Conservation (phyloP, 1,284 basidiomycete species). For the Cryptococcus floricola region DNA sequence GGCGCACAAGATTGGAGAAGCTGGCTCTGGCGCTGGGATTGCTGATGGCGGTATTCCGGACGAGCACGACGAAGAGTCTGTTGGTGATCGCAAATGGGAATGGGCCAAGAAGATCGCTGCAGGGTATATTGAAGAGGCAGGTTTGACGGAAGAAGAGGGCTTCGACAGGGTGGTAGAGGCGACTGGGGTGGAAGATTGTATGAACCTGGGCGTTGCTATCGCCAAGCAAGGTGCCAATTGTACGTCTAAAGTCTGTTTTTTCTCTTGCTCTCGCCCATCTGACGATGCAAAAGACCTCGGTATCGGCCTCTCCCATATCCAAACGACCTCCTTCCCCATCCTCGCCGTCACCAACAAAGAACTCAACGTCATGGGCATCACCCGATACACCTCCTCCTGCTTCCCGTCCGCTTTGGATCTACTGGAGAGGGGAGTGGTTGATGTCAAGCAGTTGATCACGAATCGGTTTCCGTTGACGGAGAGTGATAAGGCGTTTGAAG, state of each 20-base stretch:
- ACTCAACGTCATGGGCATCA: constrained; percentile 63
- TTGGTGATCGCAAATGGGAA: constrained; percentile 41
- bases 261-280: neutral
- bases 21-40: constrained; percentile 18
- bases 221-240: constrained; percentile 59
- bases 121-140: constrained; percentile 27
- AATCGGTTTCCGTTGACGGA: constrained; percentile 55
- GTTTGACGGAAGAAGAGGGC: constrained; percentile 46
- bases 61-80: constrained; percentile 22
- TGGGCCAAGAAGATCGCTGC: constrained; percentile 32
- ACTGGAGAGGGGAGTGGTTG: constrained; percentile 53
- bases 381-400: constrained; percentile 45
- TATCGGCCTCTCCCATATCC: constrained; percentile 43
- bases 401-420: constrained; percentile 55
- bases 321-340: constrained; percentile 43
- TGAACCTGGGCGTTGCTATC: constrained; percentile 56
- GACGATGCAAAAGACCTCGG: constrained; percentile 30
- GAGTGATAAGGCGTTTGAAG: constrained; percentile 54
- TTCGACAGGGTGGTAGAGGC: constrained; percentile 62
- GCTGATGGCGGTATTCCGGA: constrained; percentile 26
- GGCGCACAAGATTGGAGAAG: constrained; percentile 4
- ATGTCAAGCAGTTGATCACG: constrained; percentile 56
- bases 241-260: constrained; percentile 4
- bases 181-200: constrained; percentile 60
- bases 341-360: constrained; percentile 60